A percentile compares a stretch with the other conserved stretches of the same genome.
These are phyloP conservation scores for Shiraia bambusicola DNA, from an alignment of 2,329 filamentous ascomycete species.

Conservation along the genomic window DNA sequence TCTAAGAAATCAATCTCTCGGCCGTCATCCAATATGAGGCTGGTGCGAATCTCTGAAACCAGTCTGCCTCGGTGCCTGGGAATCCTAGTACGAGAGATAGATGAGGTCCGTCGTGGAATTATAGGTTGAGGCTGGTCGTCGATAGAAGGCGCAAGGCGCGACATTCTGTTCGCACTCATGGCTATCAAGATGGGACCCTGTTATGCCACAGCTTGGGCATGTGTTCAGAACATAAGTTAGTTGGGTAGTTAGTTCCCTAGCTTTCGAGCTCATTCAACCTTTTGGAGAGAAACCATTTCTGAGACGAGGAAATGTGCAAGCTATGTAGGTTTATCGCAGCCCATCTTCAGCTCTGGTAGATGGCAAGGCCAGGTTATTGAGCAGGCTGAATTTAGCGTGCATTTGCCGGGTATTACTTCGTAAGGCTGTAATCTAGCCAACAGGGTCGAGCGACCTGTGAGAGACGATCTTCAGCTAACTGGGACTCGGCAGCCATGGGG, in stretches of 20 bases:
- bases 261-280: constrained; percentile 13
- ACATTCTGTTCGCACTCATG: constrained; percentile 19
- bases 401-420: too few relatives aligned
- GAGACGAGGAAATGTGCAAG: constrained; percentile 23
- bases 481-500: constrained; percentile 5
- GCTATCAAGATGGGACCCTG: constrained; percentile 19
- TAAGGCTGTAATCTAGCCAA: constrained; percentile 26
- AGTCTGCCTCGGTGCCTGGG: constrained; percentile 1
- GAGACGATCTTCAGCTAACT: constrained; percentile 16
- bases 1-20: constrained; percentile 1
- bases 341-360: constrained; percentile 27
- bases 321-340: constrained; percentile 21
- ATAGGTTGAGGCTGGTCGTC: constrained; percentile 14
- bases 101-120: constrained; percentile 22
- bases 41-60: constrained; percentile 8
- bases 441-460: constrained; percentile 16
- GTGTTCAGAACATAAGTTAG: constrained; percentile 17
- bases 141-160: constrained; percentile 14
- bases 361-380: constrained; percentile 12
- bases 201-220: constrained; percentile 16
- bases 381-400: constrained; percentile 27
- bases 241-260: constrained; percentile 29
- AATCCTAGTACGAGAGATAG: constrained; percentile 4
- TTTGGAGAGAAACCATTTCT: constrained; percentile 5
- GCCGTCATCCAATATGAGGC: constrained; percentile 4